A percentile compares a stretch with the other conserved stretches of the same genome.
phyloP scores from a whole-genome alignment of 768 basidiomycete genomes.

The Hemileccinum rubropunctum region DNA sequence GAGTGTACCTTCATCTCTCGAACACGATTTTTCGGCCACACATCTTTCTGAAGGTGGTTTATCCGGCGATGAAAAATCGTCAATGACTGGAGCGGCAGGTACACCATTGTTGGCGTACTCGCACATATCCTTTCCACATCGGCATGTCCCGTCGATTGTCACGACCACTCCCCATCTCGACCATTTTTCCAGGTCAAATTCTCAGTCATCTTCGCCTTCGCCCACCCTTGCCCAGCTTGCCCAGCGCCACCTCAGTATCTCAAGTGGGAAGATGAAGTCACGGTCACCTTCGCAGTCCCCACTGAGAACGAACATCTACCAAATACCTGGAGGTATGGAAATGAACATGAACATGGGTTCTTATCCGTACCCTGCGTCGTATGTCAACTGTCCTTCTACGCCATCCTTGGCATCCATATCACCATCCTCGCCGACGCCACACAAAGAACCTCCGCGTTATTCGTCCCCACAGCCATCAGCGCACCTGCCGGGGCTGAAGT shows the following conservation, averaged over 20 bases:
- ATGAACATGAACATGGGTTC: slow-evolving; percentile 9
- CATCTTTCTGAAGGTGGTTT: slow-evolving; percentile 17
- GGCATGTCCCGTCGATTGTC: slow-evolving; percentile 48
- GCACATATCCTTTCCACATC: slow-evolving; percentile 35
- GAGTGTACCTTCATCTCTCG: slow-evolving; percentile 16
- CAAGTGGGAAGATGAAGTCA: slow-evolving; percentile 26
- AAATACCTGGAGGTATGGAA: slow-evolving; percentile 14
- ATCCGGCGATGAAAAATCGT: slow-evolving; percentile 5
- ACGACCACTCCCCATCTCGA: slow-evolving; percentile 40
- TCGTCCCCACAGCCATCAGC: slow-evolving; percentile 18
- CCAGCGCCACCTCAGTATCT: slow-evolving; percentile 22
- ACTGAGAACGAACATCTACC: slow-evolving; percentile 20
- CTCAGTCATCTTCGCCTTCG: slow-evolving; percentile 6
- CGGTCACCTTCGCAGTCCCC: slow-evolving; percentile 33
- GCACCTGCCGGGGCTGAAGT: slow-evolving; percentile 16
- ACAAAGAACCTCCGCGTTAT: slow-evolving; percentile 17
- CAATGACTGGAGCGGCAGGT: slow-evolving; percentile 1
- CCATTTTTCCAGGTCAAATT: slow-evolving; percentile 14
- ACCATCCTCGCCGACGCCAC: slow-evolving; percentile 38
- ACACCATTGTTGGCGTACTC: slow-evolving; percentile 17
- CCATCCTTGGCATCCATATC: slow-evolving; percentile 57
- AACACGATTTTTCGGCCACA: slow-evolving; percentile 20
- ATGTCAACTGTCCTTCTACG: slow-evolving; percentile 53
- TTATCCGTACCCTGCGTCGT: slow-evolving; percentile 29
- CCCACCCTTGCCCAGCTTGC: slow-evolving; percentile 22